Evolutionary conservation across 495 filamentous ascomycete species (phyloP).

Genomic region (Trichoderma asperelloides): DNA sequence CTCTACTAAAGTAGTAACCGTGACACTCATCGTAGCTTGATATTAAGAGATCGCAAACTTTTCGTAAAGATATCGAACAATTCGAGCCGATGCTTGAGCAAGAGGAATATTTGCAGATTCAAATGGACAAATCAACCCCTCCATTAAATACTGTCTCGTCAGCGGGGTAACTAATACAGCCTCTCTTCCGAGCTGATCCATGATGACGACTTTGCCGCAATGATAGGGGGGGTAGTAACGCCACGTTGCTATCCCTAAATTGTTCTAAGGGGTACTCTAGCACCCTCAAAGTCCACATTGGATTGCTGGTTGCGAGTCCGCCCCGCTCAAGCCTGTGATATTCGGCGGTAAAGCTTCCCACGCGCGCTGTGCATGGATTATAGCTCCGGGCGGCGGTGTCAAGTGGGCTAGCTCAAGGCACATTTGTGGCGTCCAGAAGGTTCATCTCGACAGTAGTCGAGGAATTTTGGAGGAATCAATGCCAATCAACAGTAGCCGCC

Average conservation of each 20-base stretch:
- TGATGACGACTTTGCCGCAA: background rate
- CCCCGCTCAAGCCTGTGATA: background rate
- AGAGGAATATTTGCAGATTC: background rate
- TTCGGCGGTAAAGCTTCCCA: background rate
- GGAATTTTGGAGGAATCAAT: background rate
- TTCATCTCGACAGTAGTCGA: background rate
- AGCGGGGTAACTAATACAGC: background rate
- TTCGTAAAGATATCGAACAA: background rate
- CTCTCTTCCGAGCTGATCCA: background rate
- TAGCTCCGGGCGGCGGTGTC: no score
- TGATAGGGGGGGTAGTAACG: background rate
- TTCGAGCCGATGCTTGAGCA: background rate
- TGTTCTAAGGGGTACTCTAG: background rate
- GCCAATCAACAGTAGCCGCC: background rate
- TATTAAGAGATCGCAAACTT: background rate
- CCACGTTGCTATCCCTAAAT: slow-evolving; percentile 2
- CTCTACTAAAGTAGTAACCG: slow-evolving; percentile 32
- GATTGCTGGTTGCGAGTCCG: background rate
- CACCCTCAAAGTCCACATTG: background rate
- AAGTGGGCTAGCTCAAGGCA: background rate
- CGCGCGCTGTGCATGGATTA: no score
- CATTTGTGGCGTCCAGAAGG: background rate
- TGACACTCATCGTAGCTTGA: slow-evolving; percentile 36
- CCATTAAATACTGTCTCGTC: background rate
- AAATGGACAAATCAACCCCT: background rate